These are phyloP conservation scores for Metschnikowia rubicola DNA, from an alignment of 805 yeast species.

Conservation along the genomic window DNA sequence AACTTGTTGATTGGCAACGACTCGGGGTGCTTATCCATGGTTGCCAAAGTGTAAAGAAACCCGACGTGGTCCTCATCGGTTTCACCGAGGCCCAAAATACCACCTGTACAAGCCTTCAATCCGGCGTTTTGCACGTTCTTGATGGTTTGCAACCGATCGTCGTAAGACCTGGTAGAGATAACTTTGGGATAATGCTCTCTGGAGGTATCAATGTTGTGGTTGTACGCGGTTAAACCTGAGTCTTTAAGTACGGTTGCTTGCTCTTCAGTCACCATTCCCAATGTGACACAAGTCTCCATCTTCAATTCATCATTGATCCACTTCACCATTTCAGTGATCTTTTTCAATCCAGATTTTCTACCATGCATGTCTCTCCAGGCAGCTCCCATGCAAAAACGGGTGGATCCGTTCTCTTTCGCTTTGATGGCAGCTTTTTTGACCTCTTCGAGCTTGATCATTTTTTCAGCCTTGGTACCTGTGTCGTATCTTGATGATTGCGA, in stretches of 20 bases:
- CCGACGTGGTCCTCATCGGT: constrained; percentile 67
- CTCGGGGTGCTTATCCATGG: constrained; percentile 72
- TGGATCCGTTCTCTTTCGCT: constrained; percentile 68
- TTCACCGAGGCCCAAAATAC: constrained; percentile 77
- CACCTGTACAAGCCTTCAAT: constrained; percentile 72
- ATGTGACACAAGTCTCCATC: constrained; percentile 75
- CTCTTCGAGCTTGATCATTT: constrained; percentile 55
- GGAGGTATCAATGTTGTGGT: constrained; percentile 78
- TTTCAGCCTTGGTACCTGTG: constrained; percentile 71
- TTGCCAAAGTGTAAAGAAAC: constrained; percentile 59
- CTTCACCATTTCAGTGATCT: constrained; percentile 61
- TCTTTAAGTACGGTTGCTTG: constrained; percentile 58
- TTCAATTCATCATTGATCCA: constrained; percentile 57
- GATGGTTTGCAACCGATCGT: constrained; percentile 67
- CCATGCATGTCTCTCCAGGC: constrained; percentile 88
- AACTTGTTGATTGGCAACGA: constrained; percentile 76
- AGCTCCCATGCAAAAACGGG: constrained; percentile 82
- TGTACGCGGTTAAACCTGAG: constrained; percentile 79
- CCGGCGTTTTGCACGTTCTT: constrained; percentile 62
- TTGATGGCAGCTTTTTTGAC: constrained; percentile 60
- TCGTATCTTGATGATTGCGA: constrained; percentile 68
- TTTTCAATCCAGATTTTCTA: constrained; percentile 61
- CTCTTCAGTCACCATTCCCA: constrained; percentile 70
- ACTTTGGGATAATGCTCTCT: constrained; percentile 73
- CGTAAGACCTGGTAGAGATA: constrained; percentile 65